Conservation (phyloP, 1,139 yeast genomes). For the Casaregolazyma lundiana region DNA sequence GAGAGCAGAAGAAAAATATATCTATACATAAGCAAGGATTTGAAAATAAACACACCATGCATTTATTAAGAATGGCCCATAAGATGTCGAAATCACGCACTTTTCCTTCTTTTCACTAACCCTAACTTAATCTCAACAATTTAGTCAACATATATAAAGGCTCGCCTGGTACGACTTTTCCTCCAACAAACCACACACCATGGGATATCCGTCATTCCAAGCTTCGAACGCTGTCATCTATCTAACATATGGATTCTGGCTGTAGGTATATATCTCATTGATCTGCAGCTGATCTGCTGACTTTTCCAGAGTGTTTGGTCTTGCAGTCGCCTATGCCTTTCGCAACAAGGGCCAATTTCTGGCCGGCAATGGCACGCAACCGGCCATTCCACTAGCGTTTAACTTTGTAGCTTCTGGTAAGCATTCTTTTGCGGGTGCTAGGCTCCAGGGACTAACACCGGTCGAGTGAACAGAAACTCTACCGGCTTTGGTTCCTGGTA, state of each 20-base stretch:
- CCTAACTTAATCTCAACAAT: too few relatives aligned
- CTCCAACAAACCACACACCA: conserved; percentile 11
- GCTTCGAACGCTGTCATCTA: conserved; percentile 77
- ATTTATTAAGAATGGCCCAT: too few relatives aligned
- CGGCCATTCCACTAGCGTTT: conserved; percentile 65
- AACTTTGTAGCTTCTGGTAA: conserved; percentile 86
- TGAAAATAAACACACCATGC: too few relatives aligned
- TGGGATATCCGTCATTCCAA: conserved; percentile 36
- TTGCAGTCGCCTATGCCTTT: conserved; percentile 31
- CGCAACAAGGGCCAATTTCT: conserved; percentile 48
- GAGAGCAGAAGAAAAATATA: too few relatives aligned
- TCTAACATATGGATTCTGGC: conserved; percentile 62
- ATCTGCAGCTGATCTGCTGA: neutral
- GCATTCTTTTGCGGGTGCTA: conserved; percentile 34
- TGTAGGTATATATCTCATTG: conserved; percentile 26
- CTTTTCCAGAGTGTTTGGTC: conserved; percentile 26
- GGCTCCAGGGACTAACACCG: conserved; percentile 6
- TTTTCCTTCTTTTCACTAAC: too few relatives aligned
- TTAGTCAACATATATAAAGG: too few relatives aligned
- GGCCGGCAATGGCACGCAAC: conserved; percentile 74
- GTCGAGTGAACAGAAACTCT: neutral
- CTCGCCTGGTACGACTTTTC: too few relatives aligned
- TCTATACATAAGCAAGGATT: too few relatives aligned
- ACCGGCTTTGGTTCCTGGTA: conserved; percentile 7
- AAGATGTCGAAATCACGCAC: too few relatives aligned